Evolutionary conservation across 2,329 filamentous ascomycete genomes (phyloP), one percentile per base, ranked within the genome.

Genomic region (Trichothecium sympodiale): DNA sequence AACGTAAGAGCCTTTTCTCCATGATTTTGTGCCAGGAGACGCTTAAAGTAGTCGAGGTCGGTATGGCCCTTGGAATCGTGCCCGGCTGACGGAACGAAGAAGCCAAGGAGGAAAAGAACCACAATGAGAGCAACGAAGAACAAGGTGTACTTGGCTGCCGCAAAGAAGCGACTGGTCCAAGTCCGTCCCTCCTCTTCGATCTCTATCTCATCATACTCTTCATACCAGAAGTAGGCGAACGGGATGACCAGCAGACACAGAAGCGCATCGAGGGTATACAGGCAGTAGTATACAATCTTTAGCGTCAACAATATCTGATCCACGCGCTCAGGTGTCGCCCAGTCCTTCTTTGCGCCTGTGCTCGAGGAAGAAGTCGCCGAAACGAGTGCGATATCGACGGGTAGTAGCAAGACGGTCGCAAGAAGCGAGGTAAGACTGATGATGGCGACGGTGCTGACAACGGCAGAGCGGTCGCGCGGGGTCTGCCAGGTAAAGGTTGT

Each of bases 171-270:
- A 50, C 77, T 73, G 6, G 68, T 70, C 39, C 81, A 58, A 3
- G 82, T 81, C 54, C 88, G 80, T 20, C 74, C 77, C 23, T 85
- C 83, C 49, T 94, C 84, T 49, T 94, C 84, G 25, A 80, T 72
- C 41, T 87, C 87, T 15, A 89, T 80, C 60, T 95, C 87, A 50
- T 95, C 89, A 46, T 94, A 94, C 58, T 96, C 91, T 57, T 98
- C 91, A 52, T 94, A 91, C 77, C 83, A 95, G 57, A 98, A 98
- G 64, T 98, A 98, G 33, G 88, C 82, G 54, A 98, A 98, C 0
- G 91, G 91, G 15, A 96, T 82, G 31, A 94, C 74, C 14, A 96
- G 57, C 31, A 98, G 67, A 52, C 91, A 98, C 9, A 98, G 74
- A 5, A 95, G 56, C 1, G 87, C 84, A 57, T 98, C 91, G 46